Conservation (phyloP, 306 rosid species). For the Trifolium fragiferum region DNA sequence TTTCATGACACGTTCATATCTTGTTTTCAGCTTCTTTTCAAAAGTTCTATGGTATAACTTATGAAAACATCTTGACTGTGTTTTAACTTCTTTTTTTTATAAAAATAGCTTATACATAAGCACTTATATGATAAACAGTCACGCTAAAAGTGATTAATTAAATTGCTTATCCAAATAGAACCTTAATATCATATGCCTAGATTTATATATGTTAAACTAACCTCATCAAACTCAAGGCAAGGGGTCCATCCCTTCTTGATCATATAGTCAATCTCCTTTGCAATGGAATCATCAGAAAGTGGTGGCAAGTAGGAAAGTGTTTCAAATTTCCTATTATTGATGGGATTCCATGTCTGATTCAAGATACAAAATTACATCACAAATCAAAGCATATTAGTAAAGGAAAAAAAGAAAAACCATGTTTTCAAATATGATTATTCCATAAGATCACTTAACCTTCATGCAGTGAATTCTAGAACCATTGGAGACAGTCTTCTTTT, state of each 20-base stretch:
- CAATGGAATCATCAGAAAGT: conserved; percentile 70
- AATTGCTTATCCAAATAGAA: neutral
- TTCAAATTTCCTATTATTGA: conserved; percentile 76
- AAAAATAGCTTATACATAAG: neutral
- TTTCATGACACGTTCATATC: neutral
- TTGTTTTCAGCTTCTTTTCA: too few relatives aligned
- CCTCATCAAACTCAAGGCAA: conserved; percentile 86
- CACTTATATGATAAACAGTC: too few relatives aligned
- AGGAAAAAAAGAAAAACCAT: neutral
- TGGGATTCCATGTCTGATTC: conserved; percentile 79
- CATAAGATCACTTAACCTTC: conserved; percentile 56
- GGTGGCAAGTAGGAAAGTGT: conserved; percentile 80
- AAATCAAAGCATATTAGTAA: conserved; percentile 5
- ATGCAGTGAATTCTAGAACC: conserved; percentile 68
- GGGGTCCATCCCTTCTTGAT: conserved; percentile 80
- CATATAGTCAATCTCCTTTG: conserved; percentile 80
- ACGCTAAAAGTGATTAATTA: too few relatives aligned
- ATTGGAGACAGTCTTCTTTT: conserved; percentile 58
- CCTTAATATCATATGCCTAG: neutral
- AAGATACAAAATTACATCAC: conserved; percentile 24
- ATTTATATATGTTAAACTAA: conserved; percentile 31
- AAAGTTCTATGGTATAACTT: too few relatives aligned
- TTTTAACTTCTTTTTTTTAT: neutral
- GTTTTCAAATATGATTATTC: neutral
- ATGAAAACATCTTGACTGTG: neutral